phyloP scores from a whole-genome alignment of 345 rosid genomes.

The Luvunga scandens region DNA sequence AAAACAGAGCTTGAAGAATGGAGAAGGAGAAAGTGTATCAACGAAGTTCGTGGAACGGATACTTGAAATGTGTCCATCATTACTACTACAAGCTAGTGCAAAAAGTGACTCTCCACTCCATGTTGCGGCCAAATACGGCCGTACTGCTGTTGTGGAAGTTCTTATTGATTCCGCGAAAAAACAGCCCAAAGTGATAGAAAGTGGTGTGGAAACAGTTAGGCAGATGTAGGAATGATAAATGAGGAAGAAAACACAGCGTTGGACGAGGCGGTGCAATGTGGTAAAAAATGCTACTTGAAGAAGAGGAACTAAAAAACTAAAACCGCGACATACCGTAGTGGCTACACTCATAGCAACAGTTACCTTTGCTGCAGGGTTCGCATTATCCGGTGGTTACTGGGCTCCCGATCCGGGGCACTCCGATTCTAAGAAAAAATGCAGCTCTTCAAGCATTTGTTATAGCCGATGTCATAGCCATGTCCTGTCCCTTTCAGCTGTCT shows the following conservation, averaged over 20 bases:
- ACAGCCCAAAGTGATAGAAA: neutral
- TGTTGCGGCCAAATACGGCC: neutral
- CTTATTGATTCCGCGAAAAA: neutral
- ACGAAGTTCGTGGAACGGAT: neutral
- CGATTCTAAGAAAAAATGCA: neutral
- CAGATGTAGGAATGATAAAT: neutral
- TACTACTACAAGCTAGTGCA: neutral
- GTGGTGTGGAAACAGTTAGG: neutral
- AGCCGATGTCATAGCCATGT: neutral
- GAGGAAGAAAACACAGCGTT: neutral
- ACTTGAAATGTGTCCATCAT: neutral
- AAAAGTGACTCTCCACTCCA: neutral
- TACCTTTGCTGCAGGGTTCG: neutral
- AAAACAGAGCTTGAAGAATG: too few relatives aligned
- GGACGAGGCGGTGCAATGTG: neutral
- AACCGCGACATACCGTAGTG: too few relatives aligned
- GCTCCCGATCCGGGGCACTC: neutral
- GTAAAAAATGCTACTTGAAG: too few relatives aligned
- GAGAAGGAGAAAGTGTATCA: neutral
- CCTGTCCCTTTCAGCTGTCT: neutral
- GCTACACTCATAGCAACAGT: neutral
- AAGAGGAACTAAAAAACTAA: too few relatives aligned
- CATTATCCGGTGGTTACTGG: neutral
- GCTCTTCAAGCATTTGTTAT: neutral
- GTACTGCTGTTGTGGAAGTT: neutral